A percentile compares a stretch with the other conserved stretches of the same genome.
Conservation (phyloP, 352 stramenopile genomes). For the Pythium phragmiticola region DNA sequence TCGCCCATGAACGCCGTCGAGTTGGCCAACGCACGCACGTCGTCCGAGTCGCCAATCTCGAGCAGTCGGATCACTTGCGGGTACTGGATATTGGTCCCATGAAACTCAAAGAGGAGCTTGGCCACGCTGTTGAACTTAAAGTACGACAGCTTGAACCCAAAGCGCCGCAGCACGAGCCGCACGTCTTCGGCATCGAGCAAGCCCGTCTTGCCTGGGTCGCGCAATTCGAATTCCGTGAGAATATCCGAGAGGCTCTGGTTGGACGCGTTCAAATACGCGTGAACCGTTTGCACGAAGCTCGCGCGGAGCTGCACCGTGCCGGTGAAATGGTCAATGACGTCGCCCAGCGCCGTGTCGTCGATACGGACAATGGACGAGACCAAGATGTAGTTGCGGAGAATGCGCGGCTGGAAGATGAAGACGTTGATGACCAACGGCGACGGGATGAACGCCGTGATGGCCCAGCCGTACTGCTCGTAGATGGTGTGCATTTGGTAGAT, state of each 20-base stretch:
- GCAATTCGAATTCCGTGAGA: conserved; percentile 16
- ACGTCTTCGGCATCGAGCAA: conserved; percentile 25
- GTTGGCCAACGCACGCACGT: conserved; percentile 9
- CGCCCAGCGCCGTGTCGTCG: conserved; percentile 26
- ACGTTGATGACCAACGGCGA: conserved; percentile 28
- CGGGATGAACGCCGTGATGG: conserved; percentile 4
- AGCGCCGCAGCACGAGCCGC: conserved; percentile 22
- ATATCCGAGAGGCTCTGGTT: conserved; percentile 19
- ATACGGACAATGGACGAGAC: conserved; percentile 26
- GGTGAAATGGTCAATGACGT: conserved; percentile 32
- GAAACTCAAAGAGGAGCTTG: conserved; percentile 26
- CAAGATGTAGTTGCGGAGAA: conserved; percentile 29
- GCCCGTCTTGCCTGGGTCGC: conserved; percentile 8
- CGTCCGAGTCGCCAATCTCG: conserved; percentile 22
- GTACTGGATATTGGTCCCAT: conserved; percentile 26
- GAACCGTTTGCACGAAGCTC: conserved; percentile 21
- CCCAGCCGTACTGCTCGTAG: conserved; percentile 9
- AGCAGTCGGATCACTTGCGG: conserved; percentile 24
- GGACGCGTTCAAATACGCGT: conserved; percentile 19
- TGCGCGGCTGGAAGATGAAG: conserved; percentile 26
- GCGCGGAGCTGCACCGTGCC: conserved; percentile 25
- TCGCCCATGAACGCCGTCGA: neutral
- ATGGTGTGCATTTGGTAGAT: conserved; percentile 24
- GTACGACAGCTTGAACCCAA: conserved; percentile 31
- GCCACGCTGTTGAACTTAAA: conserved; percentile 34